phyloP scores from a whole-genome alignment of 1,284 basidiomycete genomes.

The Veloporphyrellus conicus region DNA sequence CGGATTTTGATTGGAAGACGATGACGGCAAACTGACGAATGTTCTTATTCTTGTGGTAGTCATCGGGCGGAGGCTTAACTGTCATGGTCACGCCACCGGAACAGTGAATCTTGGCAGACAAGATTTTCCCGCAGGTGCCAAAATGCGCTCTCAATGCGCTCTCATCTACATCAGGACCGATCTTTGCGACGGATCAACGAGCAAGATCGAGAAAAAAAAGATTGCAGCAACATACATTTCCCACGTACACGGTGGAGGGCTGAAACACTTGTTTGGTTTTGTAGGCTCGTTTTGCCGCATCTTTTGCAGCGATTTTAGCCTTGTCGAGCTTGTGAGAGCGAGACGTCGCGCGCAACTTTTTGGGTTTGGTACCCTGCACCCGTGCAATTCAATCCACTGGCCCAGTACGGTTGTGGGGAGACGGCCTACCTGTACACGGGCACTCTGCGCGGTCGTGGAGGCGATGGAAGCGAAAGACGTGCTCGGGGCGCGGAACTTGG shows the following conservation, averaged over 20 bases:
- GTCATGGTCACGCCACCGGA: conserved; percentile 43
- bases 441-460: background rate
- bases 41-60: conserved; percentile 24
- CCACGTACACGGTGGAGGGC: conserved; percentile 47
- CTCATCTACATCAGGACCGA: conserved; percentile 36
- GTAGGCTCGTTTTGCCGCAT: conserved; percentile 21
- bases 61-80: conserved; percentile 25
- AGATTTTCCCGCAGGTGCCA: conserved; percentile 41
- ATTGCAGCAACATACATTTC: conserved; percentile 46
- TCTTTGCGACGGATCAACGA: conserved; percentile 18
- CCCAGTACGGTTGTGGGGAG: background rate
- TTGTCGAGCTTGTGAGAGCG: conserved; percentile 17
- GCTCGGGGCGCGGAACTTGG: conserved; percentile 20
- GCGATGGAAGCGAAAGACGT: conserved; percentile 11
- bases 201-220: background rate
- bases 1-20: conserved; percentile 37
- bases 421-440: conserved; percentile 11
- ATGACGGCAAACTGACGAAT: conserved; percentile 53
- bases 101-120: conserved; percentile 44
- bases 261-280: conserved; percentile 9
- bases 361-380: conserved; percentile 5
- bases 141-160: conserved; percentile 40
- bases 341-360: conserved; percentile 5
- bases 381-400: background rate
- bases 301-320: conserved; percentile 16